phyloP scores from a whole-genome alignment of 768 basidiomycete species.

The Xerocomellus chrysenteron region DNA sequence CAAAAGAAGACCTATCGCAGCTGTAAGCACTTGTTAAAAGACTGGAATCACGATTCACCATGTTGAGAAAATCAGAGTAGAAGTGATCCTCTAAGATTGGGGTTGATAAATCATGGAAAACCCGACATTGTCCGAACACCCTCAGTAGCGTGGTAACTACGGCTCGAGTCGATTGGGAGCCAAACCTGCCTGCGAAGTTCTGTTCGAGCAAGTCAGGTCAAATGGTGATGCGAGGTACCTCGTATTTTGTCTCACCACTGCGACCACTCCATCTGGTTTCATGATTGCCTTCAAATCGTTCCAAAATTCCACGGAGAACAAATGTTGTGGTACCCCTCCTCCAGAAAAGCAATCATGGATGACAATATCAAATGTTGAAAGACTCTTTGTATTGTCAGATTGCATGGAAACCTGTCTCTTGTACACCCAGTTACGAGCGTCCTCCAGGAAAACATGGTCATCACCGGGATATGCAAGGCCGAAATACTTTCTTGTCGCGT shows the following conservation, averaged over 20 bases:
- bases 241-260: slow-evolving; percentile 57
- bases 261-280: slow-evolving; percentile 70
- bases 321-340: slow-evolving; percentile 81
- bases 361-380: slow-evolving; percentile 59
- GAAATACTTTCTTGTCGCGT: slow-evolving; percentile 77
- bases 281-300: slow-evolving; percentile 60
- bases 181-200: slow-evolving; percentile 82
- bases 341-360: slow-evolving; percentile 95
- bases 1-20: slow-evolving; percentile 76
- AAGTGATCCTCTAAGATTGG: slow-evolving; percentile 46
- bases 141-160: slow-evolving; percentile 68
- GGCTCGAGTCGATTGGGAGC: slow-evolving; percentile 60
- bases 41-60: slow-evolving; percentile 46
- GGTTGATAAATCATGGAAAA: slow-evolving; percentile 70
- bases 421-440: slow-evolving; percentile 71
- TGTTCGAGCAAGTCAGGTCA: slow-evolving; percentile 28
- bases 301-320: slow-evolving; percentile 89
- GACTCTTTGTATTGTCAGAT: slow-evolving; percentile 14
- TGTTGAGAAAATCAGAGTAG: slow-evolving; percentile 61
- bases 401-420: slow-evolving; percentile 36
- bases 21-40: slow-evolving; percentile 5
- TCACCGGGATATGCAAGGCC: slow-evolving; percentile 66
- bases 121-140: slow-evolving; percentile 77
- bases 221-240: neutral
- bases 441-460: slow-evolving; percentile 66